phyloP scores from a whole-genome alignment of 1,284 basidiomycete species.

The Coniferiporia weirii region DNA sequence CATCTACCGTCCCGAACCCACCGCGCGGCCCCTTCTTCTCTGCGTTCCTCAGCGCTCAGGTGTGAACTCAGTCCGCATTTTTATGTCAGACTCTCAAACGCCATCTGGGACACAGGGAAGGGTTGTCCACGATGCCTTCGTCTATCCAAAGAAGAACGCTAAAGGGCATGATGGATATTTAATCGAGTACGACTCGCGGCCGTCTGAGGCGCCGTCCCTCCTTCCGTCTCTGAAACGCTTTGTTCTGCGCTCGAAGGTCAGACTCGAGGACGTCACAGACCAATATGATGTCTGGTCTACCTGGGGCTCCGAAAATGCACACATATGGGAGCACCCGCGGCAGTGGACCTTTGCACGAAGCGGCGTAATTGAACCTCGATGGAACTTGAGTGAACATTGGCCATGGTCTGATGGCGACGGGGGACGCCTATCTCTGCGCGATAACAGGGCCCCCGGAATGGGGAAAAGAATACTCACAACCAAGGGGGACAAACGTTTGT shows the following conservation, averaged over 20 bases:
- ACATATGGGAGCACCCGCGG: conserved; percentile 35
- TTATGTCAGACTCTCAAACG: conserved; percentile 7
- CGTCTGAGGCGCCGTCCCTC: conserved; percentile 54
- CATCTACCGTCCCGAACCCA: conserved; percentile 50
- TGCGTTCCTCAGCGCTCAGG: conserved; percentile 85
- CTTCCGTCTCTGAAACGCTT: conserved; percentile 74
- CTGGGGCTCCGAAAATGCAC: conserved; percentile 55
- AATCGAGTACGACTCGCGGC: conserved; percentile 67
- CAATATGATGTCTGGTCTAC: conserved; percentile 77
- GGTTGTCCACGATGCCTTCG: conserved; percentile 84
- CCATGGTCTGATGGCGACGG: conserved; percentile 53
- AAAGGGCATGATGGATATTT: conserved; percentile 53
- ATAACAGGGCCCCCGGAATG: conserved; percentile 75
- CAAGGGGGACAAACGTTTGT: conserved; percentile 72
- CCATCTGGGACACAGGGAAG: conserved; percentile 59
- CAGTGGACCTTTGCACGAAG: conserved; percentile 56
- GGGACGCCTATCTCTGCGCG: conserved; percentile 45
- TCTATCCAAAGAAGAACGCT: conserved; percentile 58
- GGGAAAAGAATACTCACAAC: conserved; percentile 65
- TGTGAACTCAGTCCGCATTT: conserved; percentile 27
- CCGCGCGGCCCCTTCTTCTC: conserved; percentile 63
- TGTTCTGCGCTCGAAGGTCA: conserved; percentile 87
- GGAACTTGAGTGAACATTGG: conserved; percentile 42
- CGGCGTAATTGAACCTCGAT: conserved; percentile 64
- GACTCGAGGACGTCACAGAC: conserved; percentile 68